Conservation (phyloP, 768 basidiomycete genomes). For the Stropharia rugosoannulata region DNA sequence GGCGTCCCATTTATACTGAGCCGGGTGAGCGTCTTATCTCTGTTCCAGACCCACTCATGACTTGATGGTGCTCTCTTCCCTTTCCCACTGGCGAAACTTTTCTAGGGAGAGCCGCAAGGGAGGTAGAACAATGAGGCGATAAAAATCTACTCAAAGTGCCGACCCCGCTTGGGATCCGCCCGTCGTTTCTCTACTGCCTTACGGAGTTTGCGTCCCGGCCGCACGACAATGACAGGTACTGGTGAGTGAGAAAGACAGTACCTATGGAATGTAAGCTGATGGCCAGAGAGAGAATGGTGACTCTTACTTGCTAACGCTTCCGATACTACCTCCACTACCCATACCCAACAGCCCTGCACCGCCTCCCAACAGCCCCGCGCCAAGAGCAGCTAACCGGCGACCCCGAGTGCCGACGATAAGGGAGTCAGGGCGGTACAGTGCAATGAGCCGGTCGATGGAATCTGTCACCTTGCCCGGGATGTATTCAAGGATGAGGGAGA, state of each 20-base stretch:
- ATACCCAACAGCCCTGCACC: conserved; percentile 26
- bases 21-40: too few species aligned
- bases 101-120: too few species aligned
- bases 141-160: conserved; percentile 56
- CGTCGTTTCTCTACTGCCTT: conserved; percentile 84
- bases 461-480: conserved; percentile 89
- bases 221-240: conserved; percentile 94
- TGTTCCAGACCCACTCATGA: too few species aligned
- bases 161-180: conserved; percentile 86
- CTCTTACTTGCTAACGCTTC: conserved; percentile 49
- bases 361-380: conserved; percentile 10
- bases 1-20: too few species aligned
- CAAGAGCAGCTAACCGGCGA: conserved; percentile 35
- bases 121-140: neutral
- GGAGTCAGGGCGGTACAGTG: conserved; percentile 88
- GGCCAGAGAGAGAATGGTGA: neutral
- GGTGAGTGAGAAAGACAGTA: conserved; percentile 91
- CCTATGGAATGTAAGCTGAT: conserved; percentile 29
- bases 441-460: conserved; percentile 89
- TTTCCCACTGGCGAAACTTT: too few species aligned
- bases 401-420: conserved; percentile 93
- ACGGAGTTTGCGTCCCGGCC: conserved; percentile 83
- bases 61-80: too few species aligned
- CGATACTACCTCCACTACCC: conserved; percentile 39
- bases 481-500: conserved; percentile 91